Conservation (phyloP, 2,329 filamentous ascomycete genomes). For the Claviceps pazoutovae region DNA sequence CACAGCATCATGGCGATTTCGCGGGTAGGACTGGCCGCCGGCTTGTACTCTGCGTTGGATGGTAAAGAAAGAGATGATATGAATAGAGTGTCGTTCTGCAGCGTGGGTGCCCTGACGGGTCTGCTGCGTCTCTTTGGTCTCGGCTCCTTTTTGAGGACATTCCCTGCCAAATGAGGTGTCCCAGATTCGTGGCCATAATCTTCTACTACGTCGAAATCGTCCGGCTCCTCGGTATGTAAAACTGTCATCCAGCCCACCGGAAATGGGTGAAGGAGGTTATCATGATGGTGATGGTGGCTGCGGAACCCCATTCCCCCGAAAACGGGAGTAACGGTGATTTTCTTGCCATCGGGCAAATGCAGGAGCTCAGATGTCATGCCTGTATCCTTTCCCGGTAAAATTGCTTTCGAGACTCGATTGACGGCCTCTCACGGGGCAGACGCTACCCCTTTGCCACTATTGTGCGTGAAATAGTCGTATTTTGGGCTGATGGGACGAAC, state of each 20-base stretch:
- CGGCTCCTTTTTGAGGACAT: slow-evolving; percentile 8
- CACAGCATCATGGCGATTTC: slow-evolving; percentile 96
- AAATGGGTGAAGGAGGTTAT: slow-evolving; percentile 53
- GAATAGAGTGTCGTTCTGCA: slow-evolving; percentile 70
- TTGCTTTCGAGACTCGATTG: neutral
- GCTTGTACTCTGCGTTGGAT: slow-evolving; percentile 64
- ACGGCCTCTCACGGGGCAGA: neutral
- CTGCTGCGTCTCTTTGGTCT: slow-evolving; percentile 13
- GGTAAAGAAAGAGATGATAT: slow-evolving; percentile 87
- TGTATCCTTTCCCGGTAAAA: too few species aligned
- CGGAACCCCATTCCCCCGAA: slow-evolving; percentile 92
- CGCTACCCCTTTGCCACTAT: neutral
- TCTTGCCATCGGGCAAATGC: slow-evolving; percentile 78
- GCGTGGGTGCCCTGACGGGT: slow-evolving; percentile 55
- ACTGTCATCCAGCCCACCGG: slow-evolving; percentile 86
- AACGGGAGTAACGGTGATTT: slow-evolving; percentile 65
- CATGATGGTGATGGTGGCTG: slow-evolving; percentile 62
- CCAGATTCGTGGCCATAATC: neutral
- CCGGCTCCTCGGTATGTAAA: slow-evolving; percentile 54
- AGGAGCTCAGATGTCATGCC: slow-evolving; percentile 33
- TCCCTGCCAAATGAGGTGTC: neutral
- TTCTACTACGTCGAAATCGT: slow-evolving; percentile 5
- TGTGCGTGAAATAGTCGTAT: too few species aligned
- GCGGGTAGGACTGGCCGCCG: slow-evolving; percentile 65
- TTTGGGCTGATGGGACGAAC: too few species aligned